These are phyloP conservation scores for Stagonosporopsis chrysanthemi DNA, from an alignment of 2,329 filamentous ascomycete genomes.

Conservation along the genomic window DNA sequence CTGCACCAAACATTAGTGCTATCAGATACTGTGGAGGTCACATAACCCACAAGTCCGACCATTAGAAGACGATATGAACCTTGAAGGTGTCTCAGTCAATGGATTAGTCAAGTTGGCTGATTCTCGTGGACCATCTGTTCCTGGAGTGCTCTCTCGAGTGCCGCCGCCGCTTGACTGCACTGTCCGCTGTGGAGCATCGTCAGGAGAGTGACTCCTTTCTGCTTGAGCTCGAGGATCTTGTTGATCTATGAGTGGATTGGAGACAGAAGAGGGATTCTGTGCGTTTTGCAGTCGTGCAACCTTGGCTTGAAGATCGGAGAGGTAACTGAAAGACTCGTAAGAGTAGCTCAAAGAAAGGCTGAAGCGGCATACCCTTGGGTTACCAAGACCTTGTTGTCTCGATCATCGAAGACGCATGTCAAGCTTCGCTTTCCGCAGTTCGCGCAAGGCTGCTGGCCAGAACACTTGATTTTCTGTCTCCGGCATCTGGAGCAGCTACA, in stretches of 20 bases:
- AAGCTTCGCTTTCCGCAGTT: conserved; percentile 39
- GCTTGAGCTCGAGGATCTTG: conserved; percentile 4
- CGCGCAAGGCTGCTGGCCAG: conserved; percentile 40
- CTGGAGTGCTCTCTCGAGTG: conserved; percentile 31
- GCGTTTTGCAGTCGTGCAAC: conserved; percentile 28
- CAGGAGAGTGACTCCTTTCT: conserved; percentile 13
- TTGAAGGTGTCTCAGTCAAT: conserved; percentile 34
- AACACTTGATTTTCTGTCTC: conserved; percentile 45
- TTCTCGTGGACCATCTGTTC: conserved; percentile 24
- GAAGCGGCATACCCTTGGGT: conserved; percentile 32
- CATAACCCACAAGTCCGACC: conserved; percentile 28
- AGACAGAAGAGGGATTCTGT: neutral
- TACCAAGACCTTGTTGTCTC: conserved; percentile 43
- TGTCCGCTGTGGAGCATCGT: conserved; percentile 13
- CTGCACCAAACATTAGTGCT: conserved; percentile 38
- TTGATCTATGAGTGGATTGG: conserved; percentile 1
- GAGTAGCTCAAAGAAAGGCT: neutral
- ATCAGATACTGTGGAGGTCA: neutral
- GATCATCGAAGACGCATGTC: conserved; percentile 40
- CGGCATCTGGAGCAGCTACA: conserved; percentile 40
- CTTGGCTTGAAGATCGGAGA: conserved; percentile 37
- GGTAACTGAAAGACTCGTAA: conserved; percentile 27
- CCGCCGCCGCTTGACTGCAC: conserved; percentile 23
- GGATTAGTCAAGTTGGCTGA: conserved; percentile 38
- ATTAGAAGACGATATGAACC: conserved; percentile 37